Conservation (phyloP, 2,329 filamentous ascomycete genomes). For the Penicillium sp. region DNA sequence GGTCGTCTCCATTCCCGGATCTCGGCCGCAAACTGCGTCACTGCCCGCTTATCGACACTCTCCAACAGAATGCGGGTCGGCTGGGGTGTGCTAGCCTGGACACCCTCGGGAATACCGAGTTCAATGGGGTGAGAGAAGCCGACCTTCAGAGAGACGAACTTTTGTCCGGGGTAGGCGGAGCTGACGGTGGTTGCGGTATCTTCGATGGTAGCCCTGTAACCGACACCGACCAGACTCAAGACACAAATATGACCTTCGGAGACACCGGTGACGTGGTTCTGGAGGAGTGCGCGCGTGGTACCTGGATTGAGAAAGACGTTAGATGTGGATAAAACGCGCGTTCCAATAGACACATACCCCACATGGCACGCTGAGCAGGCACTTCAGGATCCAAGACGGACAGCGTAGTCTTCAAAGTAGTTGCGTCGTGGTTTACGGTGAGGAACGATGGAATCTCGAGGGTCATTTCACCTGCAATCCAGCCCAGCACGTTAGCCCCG, state of each 20-base stretch:
- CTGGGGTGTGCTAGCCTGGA: conserved; percentile 83
- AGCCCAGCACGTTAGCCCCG: conserved; percentile 7
- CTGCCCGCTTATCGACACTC: conserved; percentile 77
- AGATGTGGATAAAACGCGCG: conserved; percentile 1
- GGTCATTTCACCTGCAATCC: conserved; percentile 64
- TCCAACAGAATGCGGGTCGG: conserved; percentile 89
- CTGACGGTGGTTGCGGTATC: conserved; percentile 64
- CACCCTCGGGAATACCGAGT: conserved; percentile 74
- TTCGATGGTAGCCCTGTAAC: conserved; percentile 88
- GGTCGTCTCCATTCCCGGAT: conserved; percentile 86
- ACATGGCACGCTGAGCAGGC: conserved; percentile 87
- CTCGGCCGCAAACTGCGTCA: conserved; percentile 87
- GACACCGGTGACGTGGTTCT: conserved; percentile 88
- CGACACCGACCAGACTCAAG: conserved; percentile 87
- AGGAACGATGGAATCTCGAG: conserved; percentile 79
- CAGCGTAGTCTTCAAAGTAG: conserved; percentile 63
- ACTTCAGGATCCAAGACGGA: conserved; percentile 66
- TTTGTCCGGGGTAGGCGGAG: conserved; percentile 73
- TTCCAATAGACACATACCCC: conserved; percentile 62
- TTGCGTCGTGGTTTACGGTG: conserved; percentile 65
- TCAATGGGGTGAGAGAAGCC: conserved; percentile 96
- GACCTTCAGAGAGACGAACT: conserved; percentile 90
- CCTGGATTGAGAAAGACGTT: conserved; percentile 52
- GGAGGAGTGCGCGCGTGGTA: conserved; percentile 83
- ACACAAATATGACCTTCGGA: conserved; percentile 96